Percentiles rank a stretch among this genome's conserved stretches.
Evolutionary conservation across 352 stramenopile genomes (phyloP).

Genomic region (Phytophthora boehmeriae): DNA sequence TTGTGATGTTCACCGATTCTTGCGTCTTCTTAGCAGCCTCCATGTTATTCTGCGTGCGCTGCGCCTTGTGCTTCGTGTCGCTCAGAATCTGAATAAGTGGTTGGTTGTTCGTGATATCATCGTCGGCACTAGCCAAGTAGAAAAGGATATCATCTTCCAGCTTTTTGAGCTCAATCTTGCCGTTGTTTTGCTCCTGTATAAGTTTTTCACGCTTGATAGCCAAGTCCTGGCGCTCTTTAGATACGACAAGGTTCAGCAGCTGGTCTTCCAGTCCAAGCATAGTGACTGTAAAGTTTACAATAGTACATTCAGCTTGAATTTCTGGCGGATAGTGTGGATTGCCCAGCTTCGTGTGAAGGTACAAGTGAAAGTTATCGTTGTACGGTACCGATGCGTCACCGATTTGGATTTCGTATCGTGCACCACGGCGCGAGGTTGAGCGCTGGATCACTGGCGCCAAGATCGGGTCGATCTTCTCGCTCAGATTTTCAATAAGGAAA

Average conservation of each 20-base stretch:
- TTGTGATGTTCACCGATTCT: conserved; percentile 92
- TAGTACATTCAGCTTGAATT: conserved; percentile 95
- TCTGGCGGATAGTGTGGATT: conserved; percentile 96
- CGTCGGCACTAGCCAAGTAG: conserved; percentile 94
- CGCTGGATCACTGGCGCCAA: conserved; percentile 94
- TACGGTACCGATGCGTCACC: conserved; percentile 94
- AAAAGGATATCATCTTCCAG: conserved; percentile 95
- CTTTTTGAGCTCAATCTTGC: conserved; percentile 97
- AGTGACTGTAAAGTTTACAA: conserved; percentile 96
- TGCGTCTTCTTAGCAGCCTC: conserved; percentile 93
- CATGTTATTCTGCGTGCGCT: conserved; percentile 93
- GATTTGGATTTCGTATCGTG: conserved; percentile 95
- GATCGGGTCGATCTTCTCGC: conserved; percentile 94
- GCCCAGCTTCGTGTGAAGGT: conserved; percentile 94
- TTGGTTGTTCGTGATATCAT: conserved; percentile 98
- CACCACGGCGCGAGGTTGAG: conserved; percentile 92
- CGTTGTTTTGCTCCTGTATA: conserved; percentile 95
- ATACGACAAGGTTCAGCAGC: conserved; percentile 91
- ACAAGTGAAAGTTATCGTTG: conserved; percentile 94
- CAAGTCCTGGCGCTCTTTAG: conserved; percentile 90
- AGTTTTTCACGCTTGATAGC: conserved; percentile 89
- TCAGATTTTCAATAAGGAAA: conserved; percentile 95
- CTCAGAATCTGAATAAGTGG: conserved; percentile 96
- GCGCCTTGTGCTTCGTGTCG: conserved; percentile 94
- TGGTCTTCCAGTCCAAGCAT: conserved; percentile 93